phyloP scores from a whole-genome alignment of 1,139 yeast genomes.

The Debaryomyces sp. region DNA sequence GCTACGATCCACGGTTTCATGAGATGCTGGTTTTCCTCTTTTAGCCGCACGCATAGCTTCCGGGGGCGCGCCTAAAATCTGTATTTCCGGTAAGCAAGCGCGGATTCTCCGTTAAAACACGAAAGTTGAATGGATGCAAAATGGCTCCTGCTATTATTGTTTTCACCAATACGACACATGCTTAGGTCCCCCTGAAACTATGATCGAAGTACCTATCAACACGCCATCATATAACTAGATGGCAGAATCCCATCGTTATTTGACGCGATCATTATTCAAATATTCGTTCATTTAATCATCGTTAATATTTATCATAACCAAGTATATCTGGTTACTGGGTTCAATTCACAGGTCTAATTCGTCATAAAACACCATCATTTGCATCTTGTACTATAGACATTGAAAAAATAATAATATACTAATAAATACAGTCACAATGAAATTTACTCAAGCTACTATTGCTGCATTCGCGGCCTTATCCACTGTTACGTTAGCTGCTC shows the following conservation, averaged over 20 bases:
- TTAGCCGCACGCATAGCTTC: conserved; percentile 1
- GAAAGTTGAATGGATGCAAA: conserved; percentile 5
- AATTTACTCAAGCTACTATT: conserved; percentile 31
- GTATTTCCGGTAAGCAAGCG: not conserved
- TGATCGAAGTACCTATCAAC: not conserved
- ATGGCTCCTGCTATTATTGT: conserved; percentile 5
- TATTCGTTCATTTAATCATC: not conserved
- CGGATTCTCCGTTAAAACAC: not conserved
- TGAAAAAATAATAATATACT: conserved; percentile 6
- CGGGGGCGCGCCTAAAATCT: conserved; percentile 5
- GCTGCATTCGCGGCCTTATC: conserved; percentile 45
- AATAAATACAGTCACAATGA: conserved; percentile 24
- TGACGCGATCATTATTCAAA: not conserved
- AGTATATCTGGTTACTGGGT: not conserved
- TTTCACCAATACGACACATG: not conserved
- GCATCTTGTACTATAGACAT: conserved; percentile 5
- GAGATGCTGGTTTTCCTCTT: conserved; percentile 3
- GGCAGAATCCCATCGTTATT: not conserved
- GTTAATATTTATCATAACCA: not conserved
- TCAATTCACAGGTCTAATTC: conserved; percentile 7
- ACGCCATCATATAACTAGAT: not conserved
- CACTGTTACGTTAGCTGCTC: conserved; percentile 46
- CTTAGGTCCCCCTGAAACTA: not conserved
- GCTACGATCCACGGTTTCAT: not conserved
- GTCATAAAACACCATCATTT: conserved; percentile 13